Evolutionary conservation across 805 yeast genomes (phyloP), one percentile per base, ranked within the genome.

Genomic region (Danielia reshetovae): DNA sequence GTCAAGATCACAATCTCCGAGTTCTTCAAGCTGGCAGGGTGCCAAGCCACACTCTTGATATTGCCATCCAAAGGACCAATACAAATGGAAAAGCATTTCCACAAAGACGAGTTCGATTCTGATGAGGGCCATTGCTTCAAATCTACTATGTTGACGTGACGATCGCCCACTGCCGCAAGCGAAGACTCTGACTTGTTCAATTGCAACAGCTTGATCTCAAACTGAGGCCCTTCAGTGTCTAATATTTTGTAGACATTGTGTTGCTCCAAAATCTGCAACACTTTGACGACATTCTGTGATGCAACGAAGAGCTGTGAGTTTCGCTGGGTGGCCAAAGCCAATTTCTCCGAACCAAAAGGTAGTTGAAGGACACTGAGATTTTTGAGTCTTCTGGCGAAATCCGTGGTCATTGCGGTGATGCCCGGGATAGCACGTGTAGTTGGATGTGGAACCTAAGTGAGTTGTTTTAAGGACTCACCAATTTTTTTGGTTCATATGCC

Each of bases 1-100:
- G 43, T 38, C 13, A 45, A 42, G 8, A 46, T 32, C 15, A 46
- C 49, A 29, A 46, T 29, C 33, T 38, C 42, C 2, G 47, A 35
- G 24, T 35, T 27, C 13, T 19, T 32, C 9, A 44, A 14, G 13
- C 46, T 42, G 4, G 46, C 43, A 4, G 51, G 51, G 27, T 42
- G 51, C 51, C 51, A 46, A 4, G 29, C 23, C 7, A 36, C 43
- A 4, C 29, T 18, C 15, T 29, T 29, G 15, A 46, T 34, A 9
- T 25, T 3, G 14, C 19, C 4, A 3, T 18, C 7, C 7, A 38
- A 30, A 4, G 30, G 17, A 5, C 31, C 12, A 13, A 38, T n/a
- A 7, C 24, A 18, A 21, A 27, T 30, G 13, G 31, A 30, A 17
- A 29, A 33, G n/a, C 38, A 28, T 8, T 36, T 15, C 39, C 38